phyloP scores from a whole-genome alignment of 2,329 filamentous ascomycete species.

The Biscogniauxia marginata region DNA sequence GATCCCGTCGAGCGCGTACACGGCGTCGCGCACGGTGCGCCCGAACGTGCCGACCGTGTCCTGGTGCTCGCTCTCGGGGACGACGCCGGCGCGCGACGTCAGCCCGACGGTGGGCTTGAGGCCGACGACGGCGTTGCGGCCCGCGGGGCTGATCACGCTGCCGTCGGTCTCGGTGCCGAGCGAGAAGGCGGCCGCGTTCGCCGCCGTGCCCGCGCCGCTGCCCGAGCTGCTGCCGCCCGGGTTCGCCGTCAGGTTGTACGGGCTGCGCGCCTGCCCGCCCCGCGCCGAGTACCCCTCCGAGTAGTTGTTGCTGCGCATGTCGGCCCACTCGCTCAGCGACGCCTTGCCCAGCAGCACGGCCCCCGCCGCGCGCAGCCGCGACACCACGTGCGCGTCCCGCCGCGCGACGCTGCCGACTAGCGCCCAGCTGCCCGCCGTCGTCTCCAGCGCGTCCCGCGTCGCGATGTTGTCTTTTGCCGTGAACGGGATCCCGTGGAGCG shows the following conservation, averaged over 20 bases:
- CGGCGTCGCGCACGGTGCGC: slow-evolving; percentile 65
- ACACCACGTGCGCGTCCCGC: slow-evolving; percentile 65
- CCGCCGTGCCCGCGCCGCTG: slow-evolving; percentile 61
- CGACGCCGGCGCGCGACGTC: slow-evolving; percentile 54
- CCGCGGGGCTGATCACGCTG: slow-evolving; percentile 69
- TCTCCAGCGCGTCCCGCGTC: slow-evolving; percentile 68
- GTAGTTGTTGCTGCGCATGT: slow-evolving; percentile 66
- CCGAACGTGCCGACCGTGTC: slow-evolving; percentile 69
- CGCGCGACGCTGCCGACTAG: slow-evolving; percentile 65
- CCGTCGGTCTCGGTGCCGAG: slow-evolving; percentile 75
- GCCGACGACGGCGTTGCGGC: slow-evolving; percentile 67
- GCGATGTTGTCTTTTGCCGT: slow-evolving; percentile 73
- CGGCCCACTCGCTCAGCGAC: slow-evolving; percentile 71
- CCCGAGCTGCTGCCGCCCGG: slow-evolving; percentile 70
- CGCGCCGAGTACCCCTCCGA: slow-evolving; percentile 66
- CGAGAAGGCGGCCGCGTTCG: slow-evolving; percentile 62
- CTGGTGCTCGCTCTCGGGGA: slow-evolving; percentile 66
- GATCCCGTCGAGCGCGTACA: slow-evolving; percentile 65
- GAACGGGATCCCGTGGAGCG: slow-evolving; percentile 74
- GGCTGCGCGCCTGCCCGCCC: slow-evolving; percentile 61
- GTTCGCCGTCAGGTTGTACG: slow-evolving; percentile 68
- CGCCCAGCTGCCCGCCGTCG: slow-evolving; percentile 68
- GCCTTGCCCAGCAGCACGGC: slow-evolving; percentile 69
- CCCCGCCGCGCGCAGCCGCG: slow-evolving; percentile 52
- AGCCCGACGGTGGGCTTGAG: slow-evolving; percentile 75